Evolutionary conservation across 768 basidiomycete genomes (phyloP), one percentile per base, ranked within the genome.

Genomic region (Mrakia gelida): DNA sequence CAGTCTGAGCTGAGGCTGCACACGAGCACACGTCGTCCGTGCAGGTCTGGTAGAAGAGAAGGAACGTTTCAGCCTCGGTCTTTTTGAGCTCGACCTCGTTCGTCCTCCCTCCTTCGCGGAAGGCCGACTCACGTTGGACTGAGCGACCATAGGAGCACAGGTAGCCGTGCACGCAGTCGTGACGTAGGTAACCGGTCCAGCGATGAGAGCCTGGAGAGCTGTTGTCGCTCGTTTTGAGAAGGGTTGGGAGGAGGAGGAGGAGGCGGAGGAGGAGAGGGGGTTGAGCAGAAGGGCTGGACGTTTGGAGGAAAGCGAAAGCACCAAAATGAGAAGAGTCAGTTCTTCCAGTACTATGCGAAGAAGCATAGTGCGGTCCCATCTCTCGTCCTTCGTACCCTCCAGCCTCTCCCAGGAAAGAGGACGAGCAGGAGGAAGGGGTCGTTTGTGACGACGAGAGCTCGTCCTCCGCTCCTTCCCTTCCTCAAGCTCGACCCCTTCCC

Each of bases 11-110:
- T 3, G 70, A 72, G 10, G 76, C 76, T n/a, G 76, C 76, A 30
- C 76, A 77, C 1, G 76, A 54, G 41, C 76, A 77, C n/a, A 15
- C 21, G 49, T 77, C 76, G 13, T 71, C 70, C 7, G 71, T 77
- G 62, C 76, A 77, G 10, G 59, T 45, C 76, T 77, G 56, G 26
- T 15, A 54, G n/a, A 72, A 18, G 34, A n/a, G 26, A 3, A 38
- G 28, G 41, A 45, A 52, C 49, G 49, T 52, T 52, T 52, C 49
- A 52, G 49, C 49, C 18, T 52, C 49, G 49, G 49, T 52, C 49
- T 52, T 16, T 16, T 16, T 21, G n/a, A 32, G 56, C 30, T 52
- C 28, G 0, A 26, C 15, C 28, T 28, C 9, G 28, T 21, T 28
- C 43, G 11, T 11, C 30, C 21, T 32, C 49, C 30, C 21, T 32